Conservation (phyloP, 2,329 filamentous ascomycete species). For the Talaromyces albobiverticillius region DNA sequence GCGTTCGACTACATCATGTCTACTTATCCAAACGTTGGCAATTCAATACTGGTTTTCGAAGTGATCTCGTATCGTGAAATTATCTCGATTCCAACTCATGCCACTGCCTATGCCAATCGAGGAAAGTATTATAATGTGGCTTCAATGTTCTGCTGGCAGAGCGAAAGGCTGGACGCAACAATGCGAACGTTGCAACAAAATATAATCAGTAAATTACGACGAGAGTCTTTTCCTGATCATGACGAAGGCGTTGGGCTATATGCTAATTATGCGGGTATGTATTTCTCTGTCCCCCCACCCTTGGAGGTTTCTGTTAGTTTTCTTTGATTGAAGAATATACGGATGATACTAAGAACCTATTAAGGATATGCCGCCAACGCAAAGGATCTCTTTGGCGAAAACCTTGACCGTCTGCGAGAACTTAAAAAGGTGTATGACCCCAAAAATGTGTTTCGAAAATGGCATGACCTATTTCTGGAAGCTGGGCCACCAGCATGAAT, state of each 20-base stretch:
- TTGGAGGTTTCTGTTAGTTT: too few species aligned
- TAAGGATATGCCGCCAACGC: constrained; percentile 57
- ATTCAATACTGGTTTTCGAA: constrained; percentile 40
- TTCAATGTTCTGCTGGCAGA: constrained; percentile 3
- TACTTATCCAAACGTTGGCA: constrained; percentile 26
- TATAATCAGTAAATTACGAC: not conserved
- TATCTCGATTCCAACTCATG: constrained; percentile 30
- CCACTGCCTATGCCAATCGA: constrained; percentile 37
- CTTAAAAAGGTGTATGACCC: constrained; percentile 56
- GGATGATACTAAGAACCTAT: too few species aligned
- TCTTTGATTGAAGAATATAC: too few species aligned
- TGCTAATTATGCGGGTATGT: constrained; percentile 44
- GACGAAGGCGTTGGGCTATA: constrained; percentile 49
- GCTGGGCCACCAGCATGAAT: not conserved
- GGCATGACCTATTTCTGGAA: constrained; percentile 43
- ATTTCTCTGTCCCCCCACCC: too few species aligned
- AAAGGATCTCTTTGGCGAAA: constrained; percentile 50
- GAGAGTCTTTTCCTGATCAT: too few species aligned
- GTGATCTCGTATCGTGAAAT: constrained; percentile 42
- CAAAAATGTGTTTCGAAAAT: constrained; percentile 56
- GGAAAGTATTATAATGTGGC: constrained; percentile 1
- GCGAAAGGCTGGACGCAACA: constrained; percentile 33
- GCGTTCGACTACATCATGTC: constrained; percentile 29
- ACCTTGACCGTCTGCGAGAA: constrained; percentile 45
- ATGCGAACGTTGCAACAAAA: constrained; percentile 38